Evolutionary conservation across 345 rosid genomes (phyloP).

Genomic region (Arabidopsis thaliana): DNA sequence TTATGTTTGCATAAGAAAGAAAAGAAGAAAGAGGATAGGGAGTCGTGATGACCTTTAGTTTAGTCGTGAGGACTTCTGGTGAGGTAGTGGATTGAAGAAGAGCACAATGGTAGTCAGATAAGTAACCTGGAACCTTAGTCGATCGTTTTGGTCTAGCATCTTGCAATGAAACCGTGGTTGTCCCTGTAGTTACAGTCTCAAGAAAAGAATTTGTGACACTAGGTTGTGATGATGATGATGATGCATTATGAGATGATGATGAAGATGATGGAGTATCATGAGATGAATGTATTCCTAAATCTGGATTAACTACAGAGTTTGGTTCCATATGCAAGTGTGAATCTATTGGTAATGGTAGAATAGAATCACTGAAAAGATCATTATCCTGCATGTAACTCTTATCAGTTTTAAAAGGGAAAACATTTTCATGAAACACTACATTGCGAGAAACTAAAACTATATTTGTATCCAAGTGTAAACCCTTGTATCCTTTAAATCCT

Average conservation of each 20-base stretch:
- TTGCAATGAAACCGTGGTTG: rapidly evolving
- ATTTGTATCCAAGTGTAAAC: neutral
- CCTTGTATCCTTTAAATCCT: neutral
- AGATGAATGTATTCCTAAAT: too few relatives aligned
- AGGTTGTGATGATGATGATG: neutral
- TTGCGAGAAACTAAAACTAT: neutral
- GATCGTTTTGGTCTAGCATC: neutral
- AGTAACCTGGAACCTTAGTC: neutral
- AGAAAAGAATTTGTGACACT: too few relatives aligned
- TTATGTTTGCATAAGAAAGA: too few relatives aligned
- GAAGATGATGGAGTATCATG: neutral
- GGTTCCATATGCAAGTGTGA: too few relatives aligned
- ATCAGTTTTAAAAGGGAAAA: neutral
- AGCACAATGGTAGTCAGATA: neutral
- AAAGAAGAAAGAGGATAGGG: neutral
- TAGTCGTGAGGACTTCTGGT: too few relatives aligned
- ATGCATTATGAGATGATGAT: neutral
- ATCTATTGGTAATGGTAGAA: too few relatives aligned
- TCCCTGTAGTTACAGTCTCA: neutral
- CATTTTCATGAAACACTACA: neutral
- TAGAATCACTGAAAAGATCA: too few relatives aligned
- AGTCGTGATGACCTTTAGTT: neutral
- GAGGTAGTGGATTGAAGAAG: neutral
- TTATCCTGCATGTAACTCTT: too few relatives aligned
- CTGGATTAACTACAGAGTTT: too few relatives aligned